These are phyloP conservation scores for Gastrolobium villosum DNA, from an alignment of 306 rosid genomes.

Conservation along the genomic window DNA sequence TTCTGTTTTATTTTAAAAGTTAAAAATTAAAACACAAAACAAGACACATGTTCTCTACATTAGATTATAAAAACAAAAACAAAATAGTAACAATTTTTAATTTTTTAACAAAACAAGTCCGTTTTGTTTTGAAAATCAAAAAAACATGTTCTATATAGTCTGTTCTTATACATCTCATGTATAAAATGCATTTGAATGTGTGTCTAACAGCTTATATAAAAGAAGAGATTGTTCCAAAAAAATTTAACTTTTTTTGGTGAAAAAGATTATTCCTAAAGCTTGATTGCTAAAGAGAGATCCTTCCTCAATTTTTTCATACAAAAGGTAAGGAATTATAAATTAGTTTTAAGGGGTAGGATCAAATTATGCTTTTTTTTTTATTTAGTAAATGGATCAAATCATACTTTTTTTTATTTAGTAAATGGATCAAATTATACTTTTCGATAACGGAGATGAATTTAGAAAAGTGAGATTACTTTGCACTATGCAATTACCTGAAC, in stretches of 20 bases:
- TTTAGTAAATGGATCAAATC: not conserved
- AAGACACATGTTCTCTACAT: too few relatives aligned
- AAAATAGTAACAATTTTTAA: too few relatives aligned
- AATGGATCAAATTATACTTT: not conserved
- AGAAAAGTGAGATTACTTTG: slow-evolving; percentile 2
- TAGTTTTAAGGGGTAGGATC: not conserved
- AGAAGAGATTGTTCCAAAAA: not conserved
- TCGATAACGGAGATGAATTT: not conserved
- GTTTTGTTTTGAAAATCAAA: too few relatives aligned
- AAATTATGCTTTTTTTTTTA: not conserved
- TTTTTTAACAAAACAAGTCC: too few relatives aligned
- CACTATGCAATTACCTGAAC: not conserved
- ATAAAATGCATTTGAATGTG: not conserved
- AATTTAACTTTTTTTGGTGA: too few relatives aligned
- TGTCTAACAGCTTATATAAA: not conserved
- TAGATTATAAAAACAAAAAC: too few relatives aligned
- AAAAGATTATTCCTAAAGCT: not conserved
- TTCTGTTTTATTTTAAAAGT: too few relatives aligned
- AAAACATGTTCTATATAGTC: too few relatives aligned
- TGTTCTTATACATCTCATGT: not conserved
- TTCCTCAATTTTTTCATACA: not conserved
- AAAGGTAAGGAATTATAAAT: not conserved
- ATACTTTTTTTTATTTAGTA: not conserved
- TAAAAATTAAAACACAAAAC: too few relatives aligned
- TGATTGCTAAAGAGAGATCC: not conserved